Evolutionary conservation across 805 yeast species (phyloP), one percentile per base, ranked within the genome.

Genomic region (Starmerella floris): DNA sequence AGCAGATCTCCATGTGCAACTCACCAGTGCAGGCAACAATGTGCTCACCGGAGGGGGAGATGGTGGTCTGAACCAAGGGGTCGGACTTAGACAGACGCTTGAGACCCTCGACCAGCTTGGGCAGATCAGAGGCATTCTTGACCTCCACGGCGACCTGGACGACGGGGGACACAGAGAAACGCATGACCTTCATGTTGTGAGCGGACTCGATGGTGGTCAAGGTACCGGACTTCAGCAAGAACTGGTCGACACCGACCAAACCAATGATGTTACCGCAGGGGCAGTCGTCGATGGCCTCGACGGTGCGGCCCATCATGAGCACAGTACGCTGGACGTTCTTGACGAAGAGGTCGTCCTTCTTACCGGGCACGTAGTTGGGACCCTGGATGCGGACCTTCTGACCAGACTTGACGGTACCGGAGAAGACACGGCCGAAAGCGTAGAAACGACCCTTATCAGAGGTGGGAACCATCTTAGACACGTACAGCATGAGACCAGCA

Each of bases 231-330:
- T 88, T 88, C 73, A 88, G 83, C 74, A 88, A 82, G 83, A 87
- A 88, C 79, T 88, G 98, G 74, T 88, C 98, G 63, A 88, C 83
- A 87, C 98, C 98, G 63, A 88, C 97, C 69, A 88, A 76, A 85
- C 97, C 98, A 66, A 87, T 78, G 80, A 88, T 88, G 95, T 88
- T 88, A 83, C 98, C 98, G 62, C 97, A 96, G 68, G 98, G 97
- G 75, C 94, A 83, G 76, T 88, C 97, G 64, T 88, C 97, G 63
- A 88, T 88, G 66, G 88, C 84, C 78, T 88, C 98, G 64, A 83
- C 93, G 69, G 74, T 70, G 75, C 96, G 83, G 69, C 98, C 98
- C 98, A 88, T 88, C 98, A 88, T 88, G 67, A 88, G 77, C 63
- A 88, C 98, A 62, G 95, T 91, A 79, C 98, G 88, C 78, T 88